These are phyloP conservation scores for Moniliophthora roreri DNA, from an alignment of 1,284 basidiomycete genomes.

Conservation along the genomic window DNA sequence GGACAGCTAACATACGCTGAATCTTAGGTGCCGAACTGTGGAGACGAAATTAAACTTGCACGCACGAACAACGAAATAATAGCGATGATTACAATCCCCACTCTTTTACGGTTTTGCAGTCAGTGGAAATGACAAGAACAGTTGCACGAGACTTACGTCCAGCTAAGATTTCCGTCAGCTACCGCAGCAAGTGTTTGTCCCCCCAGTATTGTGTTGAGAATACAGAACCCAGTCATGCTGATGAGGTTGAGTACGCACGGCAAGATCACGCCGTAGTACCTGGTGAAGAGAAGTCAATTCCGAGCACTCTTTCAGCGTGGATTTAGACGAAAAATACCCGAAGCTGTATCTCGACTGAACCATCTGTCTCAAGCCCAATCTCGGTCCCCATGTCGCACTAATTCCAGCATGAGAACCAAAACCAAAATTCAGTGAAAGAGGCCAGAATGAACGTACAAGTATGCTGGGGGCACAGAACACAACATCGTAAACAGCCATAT, in stretches of 20 bases:
- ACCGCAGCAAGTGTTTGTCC: conserved; percentile 80
- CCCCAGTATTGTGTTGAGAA: conserved; percentile 77
- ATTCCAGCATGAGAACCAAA: not conserved
- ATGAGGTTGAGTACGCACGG: conserved; percentile 67
- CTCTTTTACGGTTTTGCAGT: conserved; percentile 37
- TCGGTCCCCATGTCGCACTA: conserved; percentile 82
- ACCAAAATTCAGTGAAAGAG: not conserved
- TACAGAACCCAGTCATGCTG: conserved; percentile 70
- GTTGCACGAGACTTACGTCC: conserved; percentile 48
- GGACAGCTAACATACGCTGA: conserved; percentile 50
- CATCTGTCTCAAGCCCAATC: conserved; percentile 85
- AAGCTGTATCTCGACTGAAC: conserved; percentile 78
- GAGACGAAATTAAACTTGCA: conserved; percentile 19
- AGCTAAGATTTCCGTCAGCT: conserved; percentile 59
- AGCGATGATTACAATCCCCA: conserved; percentile 88
- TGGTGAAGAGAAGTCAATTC: conserved; percentile 25
- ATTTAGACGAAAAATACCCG: conserved; percentile 43
- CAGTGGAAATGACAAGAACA: conserved; percentile 6
- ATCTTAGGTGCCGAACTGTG: not conserved
- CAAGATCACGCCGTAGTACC: conserved; percentile 67
- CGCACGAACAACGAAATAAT: conserved; percentile 73
- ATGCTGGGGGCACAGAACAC: conserved; percentile 53
- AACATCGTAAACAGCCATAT: conserved; percentile 79
- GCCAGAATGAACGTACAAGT: conserved; percentile 44
- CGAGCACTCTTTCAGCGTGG: not conserved